These are phyloP conservation scores for Boletus rubescentipes DNA, from an alignment of 768 basidiomycete genomes.

Conservation along the genomic window DNA sequence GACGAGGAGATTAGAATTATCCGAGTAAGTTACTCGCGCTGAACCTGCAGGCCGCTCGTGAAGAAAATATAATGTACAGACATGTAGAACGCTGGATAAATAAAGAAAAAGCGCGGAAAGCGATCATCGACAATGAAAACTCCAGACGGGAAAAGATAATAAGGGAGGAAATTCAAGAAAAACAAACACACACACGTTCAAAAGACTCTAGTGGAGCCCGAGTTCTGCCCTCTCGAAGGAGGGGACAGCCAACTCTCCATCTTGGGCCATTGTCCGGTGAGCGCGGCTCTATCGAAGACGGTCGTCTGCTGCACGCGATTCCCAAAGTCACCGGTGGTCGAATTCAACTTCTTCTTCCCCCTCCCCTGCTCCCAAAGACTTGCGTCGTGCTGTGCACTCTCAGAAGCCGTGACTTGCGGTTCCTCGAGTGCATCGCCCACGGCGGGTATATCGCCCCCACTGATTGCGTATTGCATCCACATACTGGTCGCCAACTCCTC, in stretches of 20 bases:
- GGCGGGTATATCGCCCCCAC: slow-evolving; percentile 22
- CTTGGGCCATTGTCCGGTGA: slow-evolving; percentile 34
- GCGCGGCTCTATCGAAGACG: slow-evolving; percentile 28
- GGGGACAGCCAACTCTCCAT: slow-evolving; percentile 35
- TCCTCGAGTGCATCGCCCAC: slow-evolving; percentile 4
- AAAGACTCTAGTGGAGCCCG: slow-evolving; percentile 31
- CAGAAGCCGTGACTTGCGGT: neutral
- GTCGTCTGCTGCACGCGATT: slow-evolving; percentile 26
- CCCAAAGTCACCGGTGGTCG: slow-evolving; percentile 15
- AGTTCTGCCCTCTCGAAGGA: slow-evolving; percentile 30
- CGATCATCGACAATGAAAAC: slow-evolving; percentile 1
- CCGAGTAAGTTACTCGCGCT: slow-evolving; percentile 34
- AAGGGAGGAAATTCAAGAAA: neutral
- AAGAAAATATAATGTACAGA: slow-evolving; percentile 28
- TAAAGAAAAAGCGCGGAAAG: slow-evolving; percentile 10
- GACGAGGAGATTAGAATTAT: slow-evolving; percentile 30
- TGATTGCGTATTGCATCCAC: slow-evolving; percentile 34
- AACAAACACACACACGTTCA: slow-evolving; percentile 16
- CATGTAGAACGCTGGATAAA: slow-evolving; percentile 9
- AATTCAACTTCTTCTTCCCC: slow-evolving; percentile 21
- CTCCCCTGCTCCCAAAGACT: slow-evolving; percentile 25
- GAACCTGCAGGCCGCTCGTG: slow-evolving; percentile 25
- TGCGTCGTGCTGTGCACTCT: slow-evolving; percentile 5
- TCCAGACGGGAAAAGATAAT: slow-evolving; percentile 1
- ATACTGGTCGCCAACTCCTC: slow-evolving; percentile 19